A percentile compares a stretch with the other conserved stretches of the same genome.
These are phyloP conservation scores for Cruciata laevipes DNA, from an alignment of 257 asterid genomes.

Conservation along the genomic window DNA sequence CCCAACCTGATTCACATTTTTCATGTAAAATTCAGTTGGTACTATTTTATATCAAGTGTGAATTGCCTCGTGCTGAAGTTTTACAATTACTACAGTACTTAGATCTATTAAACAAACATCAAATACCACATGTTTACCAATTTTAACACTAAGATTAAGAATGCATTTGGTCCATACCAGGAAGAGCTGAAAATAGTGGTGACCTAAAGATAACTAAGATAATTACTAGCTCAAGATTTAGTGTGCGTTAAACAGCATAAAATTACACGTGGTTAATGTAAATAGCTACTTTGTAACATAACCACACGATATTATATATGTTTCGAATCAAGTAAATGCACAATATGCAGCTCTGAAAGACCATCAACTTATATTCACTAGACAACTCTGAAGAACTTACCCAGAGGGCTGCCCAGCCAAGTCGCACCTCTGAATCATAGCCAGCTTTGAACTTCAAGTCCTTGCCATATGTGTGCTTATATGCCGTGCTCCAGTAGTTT, in stretches of 20 bases:
- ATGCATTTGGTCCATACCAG: not conserved
- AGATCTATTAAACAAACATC: not conserved
- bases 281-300: not conserved
- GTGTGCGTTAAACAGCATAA: not conserved
- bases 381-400: conserved; percentile 29
- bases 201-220: not conserved
- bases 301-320: not conserved
- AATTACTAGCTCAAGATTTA: not conserved
- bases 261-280: no score
- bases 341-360: not conserved
- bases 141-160: not conserved
- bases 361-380: not conserved
- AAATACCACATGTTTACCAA: not conserved
- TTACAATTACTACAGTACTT: not conserved
- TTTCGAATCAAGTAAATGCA: not conserved
- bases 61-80: not conserved
- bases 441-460: conserved; percentile 92
- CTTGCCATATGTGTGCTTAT: conserved; percentile 71
- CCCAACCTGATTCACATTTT: conserved; percentile 49
- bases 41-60: not conserved
- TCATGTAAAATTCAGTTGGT: not conserved
- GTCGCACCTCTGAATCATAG: conserved; percentile 84
- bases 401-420: conserved; percentile 98
- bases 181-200: not conserved
- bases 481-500: conserved; percentile 74